Evolutionary conservation across 225 moss, liverwort and hornwort species (phyloP).

Genomic region (Lunularia cruciata): DNA sequence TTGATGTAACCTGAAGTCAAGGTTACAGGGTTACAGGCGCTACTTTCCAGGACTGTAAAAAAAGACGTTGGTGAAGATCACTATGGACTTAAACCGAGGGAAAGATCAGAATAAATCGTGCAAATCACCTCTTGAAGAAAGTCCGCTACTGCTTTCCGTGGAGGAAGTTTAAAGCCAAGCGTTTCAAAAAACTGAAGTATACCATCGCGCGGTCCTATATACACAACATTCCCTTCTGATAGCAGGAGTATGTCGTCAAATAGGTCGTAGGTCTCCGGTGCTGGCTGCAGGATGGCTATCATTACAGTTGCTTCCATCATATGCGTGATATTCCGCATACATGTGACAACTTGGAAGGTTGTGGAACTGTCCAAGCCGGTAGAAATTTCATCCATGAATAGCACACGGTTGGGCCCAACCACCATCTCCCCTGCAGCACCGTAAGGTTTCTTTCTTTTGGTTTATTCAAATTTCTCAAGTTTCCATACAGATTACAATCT

Average conservation of each 20-base stretch:
- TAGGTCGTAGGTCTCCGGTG: slow-evolving; percentile 44
- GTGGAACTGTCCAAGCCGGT: slow-evolving; percentile 48
- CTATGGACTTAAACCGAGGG: neutral
- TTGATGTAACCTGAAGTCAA: slow-evolving; percentile 37
- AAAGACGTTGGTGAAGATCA: neutral
- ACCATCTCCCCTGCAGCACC: slow-evolving; percentile 40
- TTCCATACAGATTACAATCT: too few relatives aligned
- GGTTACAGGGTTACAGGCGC: neutral
- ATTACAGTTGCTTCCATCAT: slow-evolving; percentile 35
- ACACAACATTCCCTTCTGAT: slow-evolving; percentile 39
- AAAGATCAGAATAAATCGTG: neutral
- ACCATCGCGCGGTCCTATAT: slow-evolving; percentile 33
- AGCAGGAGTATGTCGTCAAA: slow-evolving; percentile 45
- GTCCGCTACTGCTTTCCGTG: slow-evolving; percentile 43
- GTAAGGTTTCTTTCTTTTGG: too few relatives aligned
- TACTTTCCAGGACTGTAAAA: neutral
- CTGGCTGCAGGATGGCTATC: slow-evolving; percentile 46
- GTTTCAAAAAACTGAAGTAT: slow-evolving; percentile 40
- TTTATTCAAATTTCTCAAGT: too few relatives aligned
- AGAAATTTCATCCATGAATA: slow-evolving; percentile 50
- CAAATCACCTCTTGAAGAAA: slow-evolving; percentile 43
- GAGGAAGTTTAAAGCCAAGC: slow-evolving; percentile 40
- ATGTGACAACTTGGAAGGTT: slow-evolving; percentile 38
- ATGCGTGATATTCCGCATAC: slow-evolving; percentile 39
- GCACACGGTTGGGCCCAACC: slow-evolving; percentile 35